Evolutionary conservation across 2,329 filamentous ascomycete genomes (phyloP).

Genomic region (Pseudogymnoascus sp.): DNA sequence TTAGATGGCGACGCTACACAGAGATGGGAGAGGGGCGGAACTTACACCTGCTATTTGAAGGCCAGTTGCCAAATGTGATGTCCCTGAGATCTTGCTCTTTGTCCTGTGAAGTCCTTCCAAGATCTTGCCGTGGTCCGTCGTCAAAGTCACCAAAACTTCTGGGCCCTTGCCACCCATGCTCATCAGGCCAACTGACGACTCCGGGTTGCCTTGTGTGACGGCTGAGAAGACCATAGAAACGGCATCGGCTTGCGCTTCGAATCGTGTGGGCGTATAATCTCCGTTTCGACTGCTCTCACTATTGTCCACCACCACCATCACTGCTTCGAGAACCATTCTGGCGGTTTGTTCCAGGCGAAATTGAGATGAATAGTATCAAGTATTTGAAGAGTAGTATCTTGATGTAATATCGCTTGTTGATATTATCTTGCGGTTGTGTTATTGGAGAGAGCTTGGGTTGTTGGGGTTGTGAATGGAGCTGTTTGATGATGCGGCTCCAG

Average conservation of each 20-base stretch:
- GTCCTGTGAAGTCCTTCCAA: conserved; percentile 86
- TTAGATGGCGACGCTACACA: conserved; percentile 16
- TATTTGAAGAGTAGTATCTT: not conserved
- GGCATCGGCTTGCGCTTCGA: conserved; percentile 91
- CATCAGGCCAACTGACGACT: conserved; percentile 96
- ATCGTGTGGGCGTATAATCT: conserved; percentile 83
- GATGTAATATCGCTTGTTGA: not conserved
- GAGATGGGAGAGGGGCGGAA: conserved; percentile 13
- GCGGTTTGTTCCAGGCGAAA: conserved; percentile 24
- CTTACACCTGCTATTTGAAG: conserved; percentile 92
- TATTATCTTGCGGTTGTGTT: not conserved
- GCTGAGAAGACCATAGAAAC: conserved; percentile 92
- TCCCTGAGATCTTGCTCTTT: conserved; percentile 81
- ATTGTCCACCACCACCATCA: conserved; percentile 99
- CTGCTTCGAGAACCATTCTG: conserved; percentile 97
- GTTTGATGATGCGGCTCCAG: conserved; percentile 6
- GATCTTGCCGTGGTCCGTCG: conserved; percentile 92
- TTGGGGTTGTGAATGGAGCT: conserved; percentile 12
- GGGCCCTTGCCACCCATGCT: conserved; percentile 98
- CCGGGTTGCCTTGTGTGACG: conserved; percentile 90
- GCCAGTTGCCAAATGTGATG: conserved; percentile 79
- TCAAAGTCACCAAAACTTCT: conserved; percentile 92
- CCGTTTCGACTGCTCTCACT: conserved; percentile 98
- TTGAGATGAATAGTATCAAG: not conserved
- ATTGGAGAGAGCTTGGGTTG: conserved; percentile 1